phyloP scores from a whole-genome alignment of 768 basidiomycete species.

The Chalciporus chontae region DNA sequence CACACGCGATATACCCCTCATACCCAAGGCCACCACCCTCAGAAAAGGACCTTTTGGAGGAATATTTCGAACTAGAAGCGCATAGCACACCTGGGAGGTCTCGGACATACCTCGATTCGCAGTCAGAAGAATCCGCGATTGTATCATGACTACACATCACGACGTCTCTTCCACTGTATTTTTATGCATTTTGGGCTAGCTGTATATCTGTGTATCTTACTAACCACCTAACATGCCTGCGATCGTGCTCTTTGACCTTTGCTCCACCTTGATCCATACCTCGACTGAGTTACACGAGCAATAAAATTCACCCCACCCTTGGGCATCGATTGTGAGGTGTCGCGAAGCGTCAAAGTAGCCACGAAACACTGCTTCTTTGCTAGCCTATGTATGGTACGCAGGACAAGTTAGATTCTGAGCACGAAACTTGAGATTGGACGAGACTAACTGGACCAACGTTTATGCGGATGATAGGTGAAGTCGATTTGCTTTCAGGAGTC shows the following conservation, averaged over 20 bases:
- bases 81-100: background rate
- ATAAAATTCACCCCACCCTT: conserved; percentile 68
- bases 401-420: background rate
- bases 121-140: conserved; percentile 7
- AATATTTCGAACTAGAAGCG: conserved; percentile 5
- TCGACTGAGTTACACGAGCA: conserved; percentile 54
- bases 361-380: conserved; percentile 37
- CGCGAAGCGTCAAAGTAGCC: conserved; percentile 46
- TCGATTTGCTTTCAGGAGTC: background rate
- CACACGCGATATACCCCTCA: background rate
- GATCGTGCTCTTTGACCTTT: background rate
- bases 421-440: conserved; percentile 3
- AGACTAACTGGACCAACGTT: conserved; percentile 57
- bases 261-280: conserved; percentile 49
- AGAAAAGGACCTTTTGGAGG: conserved; percentile 1
- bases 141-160: background rate
- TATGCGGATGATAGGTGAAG: conserved; percentile 49
- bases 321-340: conserved; percentile 41
- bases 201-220: background rate
- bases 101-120: background rate
- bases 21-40: background rate
- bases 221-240: background rate
- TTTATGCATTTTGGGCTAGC: background rate
- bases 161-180: conserved; percentile 10
- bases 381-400: conserved; percentile 29